A percentile compares a stretch with the other conserved stretches of the same genome.
Evolutionary conservation across 371 early-diverging fungal species (phyloP).

Genomic region (Mortierella sp.): DNA sequence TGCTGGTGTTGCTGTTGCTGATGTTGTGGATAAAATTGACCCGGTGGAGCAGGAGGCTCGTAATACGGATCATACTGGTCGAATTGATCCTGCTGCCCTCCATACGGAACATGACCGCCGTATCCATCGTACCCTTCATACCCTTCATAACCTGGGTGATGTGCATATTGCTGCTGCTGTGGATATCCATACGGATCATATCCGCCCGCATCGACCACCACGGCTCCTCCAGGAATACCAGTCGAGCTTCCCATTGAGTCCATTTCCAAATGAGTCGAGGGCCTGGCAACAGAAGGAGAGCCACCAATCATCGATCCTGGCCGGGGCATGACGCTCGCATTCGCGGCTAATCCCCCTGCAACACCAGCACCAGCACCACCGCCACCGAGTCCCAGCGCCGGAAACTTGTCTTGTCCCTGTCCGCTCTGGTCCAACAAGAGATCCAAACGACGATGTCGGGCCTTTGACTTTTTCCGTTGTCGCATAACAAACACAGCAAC

Average conservation of each 20-base stretch:
- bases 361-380: neutral
- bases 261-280: constrained; percentile 43
- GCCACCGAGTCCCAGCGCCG: constrained; percentile 29
- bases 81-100: constrained; percentile 39
- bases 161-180: constrained; percentile 2
- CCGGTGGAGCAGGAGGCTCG: constrained; percentile 14
- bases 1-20: constrained; percentile 25
- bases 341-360: neutral
- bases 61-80: constrained; percentile 47
- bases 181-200: constrained; percentile 1
- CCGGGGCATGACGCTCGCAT: constrained; percentile 6
- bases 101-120: constrained; percentile 30
- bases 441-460: constrained; percentile 35
- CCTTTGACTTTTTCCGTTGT: constrained; percentile 26
- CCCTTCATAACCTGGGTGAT: constrained; percentile 24
- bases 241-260: constrained; percentile 8
- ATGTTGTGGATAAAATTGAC: constrained; percentile 25
- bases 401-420: constrained; percentile 24
- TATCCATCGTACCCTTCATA: constrained; percentile 21
- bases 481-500: constrained; percentile 47
- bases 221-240: neutral
- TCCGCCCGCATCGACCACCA: neutral
- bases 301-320: constrained; percentile 8
- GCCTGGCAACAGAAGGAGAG: constrained; percentile 9
- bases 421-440: constrained; percentile 30